Conservation (phyloP, 768 basidiomycete genomes). For the Mycena rebaudengoi region DNA sequence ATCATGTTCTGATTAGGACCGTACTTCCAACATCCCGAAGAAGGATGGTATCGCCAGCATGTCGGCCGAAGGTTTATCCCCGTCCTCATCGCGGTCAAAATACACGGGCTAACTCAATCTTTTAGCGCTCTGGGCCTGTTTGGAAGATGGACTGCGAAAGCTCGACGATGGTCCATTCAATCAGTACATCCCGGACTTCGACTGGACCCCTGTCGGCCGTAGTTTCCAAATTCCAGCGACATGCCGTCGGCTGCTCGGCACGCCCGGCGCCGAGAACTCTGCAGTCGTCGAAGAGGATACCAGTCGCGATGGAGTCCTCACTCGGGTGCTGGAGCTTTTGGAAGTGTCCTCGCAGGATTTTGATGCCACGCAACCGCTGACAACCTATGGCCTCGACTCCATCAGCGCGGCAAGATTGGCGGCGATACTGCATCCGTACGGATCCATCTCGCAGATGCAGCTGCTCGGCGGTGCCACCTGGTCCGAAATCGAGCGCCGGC, state of each 20-base stretch:
- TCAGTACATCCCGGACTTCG: not conserved
- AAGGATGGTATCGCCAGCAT: conserved; percentile 11
- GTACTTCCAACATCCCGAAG: too few relatives aligned
- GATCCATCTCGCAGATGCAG: not conserved
- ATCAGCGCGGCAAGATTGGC: not conserved
- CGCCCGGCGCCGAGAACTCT: conserved; percentile 21
- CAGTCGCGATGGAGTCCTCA: not conserved
- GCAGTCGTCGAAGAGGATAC: not conserved
- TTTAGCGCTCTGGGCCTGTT: conserved; percentile 39
- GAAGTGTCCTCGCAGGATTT: conserved; percentile 44
- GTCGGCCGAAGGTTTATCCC: not conserved
- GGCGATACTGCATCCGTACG: not conserved
- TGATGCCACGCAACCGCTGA: conserved; percentile 22
- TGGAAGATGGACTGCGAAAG: conserved; percentile 28
- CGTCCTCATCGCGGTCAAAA: not conserved
- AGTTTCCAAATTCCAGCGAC: not conserved
- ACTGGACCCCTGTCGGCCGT: not conserved
- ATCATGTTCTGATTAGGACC: too few relatives aligned
- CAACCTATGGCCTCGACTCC: not conserved
- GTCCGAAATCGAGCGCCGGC: not conserved
- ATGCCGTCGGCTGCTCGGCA: not conserved
- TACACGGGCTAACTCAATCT: conserved; percentile 4
- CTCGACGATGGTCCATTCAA: not conserved
- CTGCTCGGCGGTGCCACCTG: not conserved
- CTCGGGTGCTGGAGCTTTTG: not conserved